Evolutionary conservation across 2,329 filamentous ascomycete species (phyloP).

Genomic region (Monosporascus ibericus): DNA sequence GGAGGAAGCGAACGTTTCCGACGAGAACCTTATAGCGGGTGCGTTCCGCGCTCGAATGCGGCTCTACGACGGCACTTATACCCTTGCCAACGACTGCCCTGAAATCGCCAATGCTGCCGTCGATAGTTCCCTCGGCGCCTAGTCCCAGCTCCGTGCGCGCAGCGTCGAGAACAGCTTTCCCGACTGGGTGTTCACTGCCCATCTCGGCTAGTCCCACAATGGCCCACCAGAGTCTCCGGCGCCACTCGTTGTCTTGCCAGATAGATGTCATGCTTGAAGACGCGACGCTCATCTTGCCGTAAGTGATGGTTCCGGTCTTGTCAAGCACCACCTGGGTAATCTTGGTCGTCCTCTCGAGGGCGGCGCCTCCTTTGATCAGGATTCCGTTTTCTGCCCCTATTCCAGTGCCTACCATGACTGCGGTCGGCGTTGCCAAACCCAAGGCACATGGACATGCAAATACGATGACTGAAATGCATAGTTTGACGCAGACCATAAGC

Average conservation of each 20-base stretch:
- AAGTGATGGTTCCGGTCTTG: constrained; percentile 92
- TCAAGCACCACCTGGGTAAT: constrained; percentile 87
- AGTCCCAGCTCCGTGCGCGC: constrained; percentile 73
- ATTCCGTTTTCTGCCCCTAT: constrained; percentile 94
- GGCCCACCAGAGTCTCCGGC: constrained; percentile 85
- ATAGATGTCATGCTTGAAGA: constrained; percentile 57
- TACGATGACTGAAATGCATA: constrained; percentile 97
- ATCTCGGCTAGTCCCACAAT: constrained; percentile 91
- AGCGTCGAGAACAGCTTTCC: constrained; percentile 72
- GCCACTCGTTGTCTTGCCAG: constrained; percentile 66
- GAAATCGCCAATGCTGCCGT: constrained; percentile 83
- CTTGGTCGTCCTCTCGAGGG: constrained; percentile 83
- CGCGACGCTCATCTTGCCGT: constrained; percentile 92
- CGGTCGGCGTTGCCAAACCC: constrained; percentile 91
- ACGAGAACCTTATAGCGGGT: constrained; percentile 73
- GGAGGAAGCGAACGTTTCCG: constrained; percentile 75
- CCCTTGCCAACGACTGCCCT: constrained; percentile 77
- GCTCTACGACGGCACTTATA: constrained; percentile 76
- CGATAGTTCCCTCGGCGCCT: constrained; percentile 64
- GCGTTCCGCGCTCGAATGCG: constrained; percentile 60
- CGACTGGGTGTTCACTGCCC: constrained; percentile 92
- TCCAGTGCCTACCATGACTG: constrained; percentile 98
- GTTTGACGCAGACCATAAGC: constrained; percentile 92
- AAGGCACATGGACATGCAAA: constrained; percentile 96
- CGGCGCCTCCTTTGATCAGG: constrained; percentile 92